Conservation (phyloP, 2,329 filamentous ascomycete genomes). For the Neopestalotiopsis sp. region DNA sequence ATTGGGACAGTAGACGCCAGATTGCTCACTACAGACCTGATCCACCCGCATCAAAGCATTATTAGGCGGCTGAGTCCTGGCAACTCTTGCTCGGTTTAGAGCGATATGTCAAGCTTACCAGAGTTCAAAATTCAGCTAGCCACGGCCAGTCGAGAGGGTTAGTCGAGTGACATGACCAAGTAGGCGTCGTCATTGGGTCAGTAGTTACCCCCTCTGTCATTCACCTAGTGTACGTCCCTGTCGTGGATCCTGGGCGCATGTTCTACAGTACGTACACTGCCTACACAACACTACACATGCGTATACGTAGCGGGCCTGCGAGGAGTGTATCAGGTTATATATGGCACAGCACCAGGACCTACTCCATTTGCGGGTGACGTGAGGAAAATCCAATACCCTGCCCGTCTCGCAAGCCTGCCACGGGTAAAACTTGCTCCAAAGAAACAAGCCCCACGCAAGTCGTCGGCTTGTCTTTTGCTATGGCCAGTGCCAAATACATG, state of each 20-base stretch:
- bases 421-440: slow-evolving; percentile 25
- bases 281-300: neutral
- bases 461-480: neutral
- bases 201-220: neutral
- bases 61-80: neutral
- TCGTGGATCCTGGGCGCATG: slow-evolving; percentile 3
- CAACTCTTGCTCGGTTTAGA: neutral
- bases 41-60: slow-evolving; percentile 13
- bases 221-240: neutral
- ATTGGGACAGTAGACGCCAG: neutral
- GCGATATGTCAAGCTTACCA: neutral
- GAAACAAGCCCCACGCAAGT: slow-evolving; percentile 20
- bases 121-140: neutral
- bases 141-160: neutral
- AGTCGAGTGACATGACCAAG: slow-evolving; percentile 19
- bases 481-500: neutral
- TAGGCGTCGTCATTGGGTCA: slow-evolving; percentile 20
- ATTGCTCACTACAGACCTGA: slow-evolving; percentile 6
- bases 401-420: slow-evolving; percentile 35
- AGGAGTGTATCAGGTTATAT: slow-evolving; percentile 25
- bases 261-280: neutral
- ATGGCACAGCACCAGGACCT: slow-evolving; percentile 18
- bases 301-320: slow-evolving; percentile 20
- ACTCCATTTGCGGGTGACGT: slow-evolving; percentile 17
- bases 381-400: slow-evolving; percentile 29